phyloP scores from a whole-genome alignment of 1,284 basidiomycete species.

The Melampsora larici-populina region DNA sequence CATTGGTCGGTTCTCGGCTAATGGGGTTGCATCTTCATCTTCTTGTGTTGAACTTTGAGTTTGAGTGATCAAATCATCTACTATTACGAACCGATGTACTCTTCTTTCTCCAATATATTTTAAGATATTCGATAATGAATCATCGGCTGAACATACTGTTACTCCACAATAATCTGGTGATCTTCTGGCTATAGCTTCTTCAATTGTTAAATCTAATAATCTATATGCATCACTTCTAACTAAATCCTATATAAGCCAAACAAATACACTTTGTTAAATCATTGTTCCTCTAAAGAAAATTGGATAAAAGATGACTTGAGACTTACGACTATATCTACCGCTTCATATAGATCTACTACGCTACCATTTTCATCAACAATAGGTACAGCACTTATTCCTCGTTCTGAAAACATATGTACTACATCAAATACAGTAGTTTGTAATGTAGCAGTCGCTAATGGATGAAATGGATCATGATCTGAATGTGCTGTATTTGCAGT shows the following conservation, averaged over 20 bases:
- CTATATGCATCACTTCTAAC: slow-evolving; percentile 93
- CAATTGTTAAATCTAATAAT: slow-evolving; percentile 89
- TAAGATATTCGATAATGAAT: slow-evolving; percentile 88
- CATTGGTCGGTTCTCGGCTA: slow-evolving; percentile 23
- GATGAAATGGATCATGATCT: slow-evolving; percentile 64
- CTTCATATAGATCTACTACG: slow-evolving; percentile 96
- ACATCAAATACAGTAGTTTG: slow-evolving; percentile 94
- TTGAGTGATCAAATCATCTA: slow-evolving; percentile 55
- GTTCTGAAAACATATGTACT: slow-evolving; percentile 96
- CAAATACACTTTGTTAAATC: not conserved
- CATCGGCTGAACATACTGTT: slow-evolving; percentile 87
- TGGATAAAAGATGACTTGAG: not conserved
- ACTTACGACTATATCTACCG: slow-evolving; percentile 95
- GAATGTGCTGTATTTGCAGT: slow-evolving; percentile 43
- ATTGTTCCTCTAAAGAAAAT: no score
- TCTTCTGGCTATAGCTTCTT: slow-evolving; percentile 84
- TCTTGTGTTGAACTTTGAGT: slow-evolving; percentile 15
- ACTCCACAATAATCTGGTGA: slow-evolving; percentile 92
- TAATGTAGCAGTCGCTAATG: slow-evolving; percentile 86
- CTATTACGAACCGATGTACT: slow-evolving; percentile 88
- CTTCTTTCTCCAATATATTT: slow-evolving; percentile 87
- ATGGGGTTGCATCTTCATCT: slow-evolving; percentile 34
- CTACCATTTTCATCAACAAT: slow-evolving; percentile 90
- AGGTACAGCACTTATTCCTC: slow-evolving; percentile 92
- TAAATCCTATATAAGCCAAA: slow-evolving; percentile 43